Evolutionary conservation across 106 monocot genomes (phyloP), one percentile per base, ranked within the genome.

Genomic region (Triglochin maritima): DNA sequence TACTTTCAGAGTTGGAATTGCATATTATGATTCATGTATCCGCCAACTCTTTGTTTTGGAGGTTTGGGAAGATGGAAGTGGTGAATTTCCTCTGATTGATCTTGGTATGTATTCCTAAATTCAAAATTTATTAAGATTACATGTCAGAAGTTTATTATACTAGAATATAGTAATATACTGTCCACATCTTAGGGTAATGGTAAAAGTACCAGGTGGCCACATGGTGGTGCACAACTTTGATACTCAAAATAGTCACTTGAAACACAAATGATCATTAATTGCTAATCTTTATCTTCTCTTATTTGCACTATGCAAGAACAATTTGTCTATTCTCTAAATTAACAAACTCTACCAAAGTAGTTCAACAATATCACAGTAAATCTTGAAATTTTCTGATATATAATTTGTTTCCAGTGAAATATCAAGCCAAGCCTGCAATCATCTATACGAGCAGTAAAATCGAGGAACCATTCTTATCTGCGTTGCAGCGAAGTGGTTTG

Each of bases 371-470:
- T 63, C 45, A 41, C 17, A 9, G 51, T 76, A 7, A 50, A 5
- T n/a, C 42, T 10, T 29, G 29, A 29, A 29, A 29, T 70, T 68
- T 17, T 49, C 29, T 58, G 7, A 59, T 6, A 51, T 73, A 52
- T 46, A 43, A 57, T 4, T 50, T 16, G 43, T 69, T 73, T 54
- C 65, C 79, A 96, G 95, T 98, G 43, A 98, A 98, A 62, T 98
- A 88, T 86, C 96, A 98, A 72, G 88, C 88, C 16, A 98, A 81
- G 45, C 96, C 96, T 43, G 70, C 62, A 64, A 67, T 86, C 67
- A 86, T 92, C 69, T 98, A 92, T 77, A 72, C 86, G 11, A 98
- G 98, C 84, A 92, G 83, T 46, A 98, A 98, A 80, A 86, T 81
- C n/a, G 98, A 98, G 50, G 92, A 98, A 66, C 76, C 82, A 69